Evolutionary conservation across 1,284 basidiomycete genomes (phyloP).

Genomic region (Agroathelia rolfsii): DNA sequence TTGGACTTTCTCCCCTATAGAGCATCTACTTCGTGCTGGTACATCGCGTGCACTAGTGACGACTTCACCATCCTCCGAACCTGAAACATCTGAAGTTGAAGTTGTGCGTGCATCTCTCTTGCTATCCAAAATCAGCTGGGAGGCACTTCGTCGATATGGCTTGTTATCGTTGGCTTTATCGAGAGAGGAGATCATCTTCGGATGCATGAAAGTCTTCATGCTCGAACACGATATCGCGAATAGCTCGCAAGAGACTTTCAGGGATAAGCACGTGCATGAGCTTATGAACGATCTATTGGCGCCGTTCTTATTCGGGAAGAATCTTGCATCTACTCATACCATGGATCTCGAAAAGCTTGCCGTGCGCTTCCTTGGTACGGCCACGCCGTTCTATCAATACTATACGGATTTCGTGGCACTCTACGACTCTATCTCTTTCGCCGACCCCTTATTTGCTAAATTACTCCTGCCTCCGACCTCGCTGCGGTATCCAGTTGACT

Average conservation of each 20-base stretch:
- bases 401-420: constrained; percentile 87
- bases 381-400: constrained; percentile 84
- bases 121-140: constrained; percentile 37
- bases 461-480: constrained; percentile 67
- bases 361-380: constrained; percentile 49
- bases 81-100: constrained; percentile 72
- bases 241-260: constrained; percentile 60
- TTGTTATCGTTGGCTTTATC: constrained; percentile 31
- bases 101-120: constrained; percentile 61
- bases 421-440: constrained; percentile 87
- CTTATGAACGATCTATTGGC: constrained; percentile 52
- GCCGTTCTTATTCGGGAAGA: no score
- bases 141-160: constrained; percentile 32
- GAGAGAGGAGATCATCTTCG: constrained; percentile 57
- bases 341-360: constrained; percentile 51
- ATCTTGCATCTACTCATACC: constrained; percentile 19
- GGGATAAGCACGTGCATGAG: constrained; percentile 48
- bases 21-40: constrained; percentile 77
- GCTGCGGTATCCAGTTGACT: constrained; percentile 75
- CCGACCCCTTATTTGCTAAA: constrained; percentile 66
- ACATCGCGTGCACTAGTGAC: constrained; percentile 40
- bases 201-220: constrained; percentile 92
- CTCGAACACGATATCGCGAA: constrained; percentile 67
- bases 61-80: constrained; percentile 62
- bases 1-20: constrained; percentile 68